Conservation (phyloP, 139 green algal species). For the Monoraphidium neglectum region DNA sequence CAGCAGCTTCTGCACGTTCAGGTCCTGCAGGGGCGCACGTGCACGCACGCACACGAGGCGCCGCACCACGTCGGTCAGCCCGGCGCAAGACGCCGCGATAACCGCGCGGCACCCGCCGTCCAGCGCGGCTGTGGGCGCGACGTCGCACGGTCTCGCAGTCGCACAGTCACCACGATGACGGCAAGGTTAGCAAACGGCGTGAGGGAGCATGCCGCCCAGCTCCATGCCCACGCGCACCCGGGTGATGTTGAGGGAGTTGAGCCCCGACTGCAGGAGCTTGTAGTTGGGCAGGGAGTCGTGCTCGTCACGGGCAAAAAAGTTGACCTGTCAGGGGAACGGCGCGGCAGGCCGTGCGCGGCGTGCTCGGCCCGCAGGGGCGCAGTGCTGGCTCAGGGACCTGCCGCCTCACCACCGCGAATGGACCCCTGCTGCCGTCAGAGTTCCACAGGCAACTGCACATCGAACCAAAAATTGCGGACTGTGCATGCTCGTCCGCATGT, state of each 20-base stretch:
- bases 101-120: no score
- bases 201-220: no score
- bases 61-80: no score
- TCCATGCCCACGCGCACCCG: constrained; percentile 22
- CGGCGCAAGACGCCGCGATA: no score
- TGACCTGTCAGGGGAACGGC: constrained; percentile 40
- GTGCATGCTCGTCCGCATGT: no score
- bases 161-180: no score
- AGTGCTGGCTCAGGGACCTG: background rate
- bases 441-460: background rate
- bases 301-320: constrained; percentile 55
- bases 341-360: background rate
- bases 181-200: no score
- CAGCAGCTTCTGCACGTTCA: constrained; percentile 50
- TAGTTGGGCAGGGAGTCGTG: constrained; percentile 65
- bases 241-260: constrained; percentile 42
- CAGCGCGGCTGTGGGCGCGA: no score
- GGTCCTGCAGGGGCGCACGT: constrained; percentile 35
- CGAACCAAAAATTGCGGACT: no score
- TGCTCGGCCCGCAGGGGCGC: background rate
- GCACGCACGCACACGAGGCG: background rate
- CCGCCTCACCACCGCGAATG: no score
- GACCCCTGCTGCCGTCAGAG: no score
- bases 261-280: constrained; percentile 60
- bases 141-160: no score